Conservation (phyloP, 768 basidiomycete genomes). For the Rhodotorula graminis region DNA sequence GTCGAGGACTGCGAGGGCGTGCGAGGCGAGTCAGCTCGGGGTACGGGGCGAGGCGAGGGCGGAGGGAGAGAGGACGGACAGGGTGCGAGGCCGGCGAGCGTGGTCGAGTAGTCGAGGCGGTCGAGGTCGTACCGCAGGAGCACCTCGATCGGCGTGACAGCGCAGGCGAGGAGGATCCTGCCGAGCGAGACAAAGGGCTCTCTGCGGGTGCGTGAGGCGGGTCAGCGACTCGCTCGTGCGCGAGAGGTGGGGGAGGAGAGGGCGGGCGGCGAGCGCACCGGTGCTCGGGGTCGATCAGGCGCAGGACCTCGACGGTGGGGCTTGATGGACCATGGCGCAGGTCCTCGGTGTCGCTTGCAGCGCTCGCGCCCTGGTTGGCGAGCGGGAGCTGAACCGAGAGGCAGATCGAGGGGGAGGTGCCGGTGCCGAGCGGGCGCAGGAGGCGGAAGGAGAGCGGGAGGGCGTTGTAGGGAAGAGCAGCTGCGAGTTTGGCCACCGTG, state of each 20-base stretch:
- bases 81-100: constrained; percentile 25
- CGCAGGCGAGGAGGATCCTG: constrained; percentile 19
- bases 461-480: not conserved
- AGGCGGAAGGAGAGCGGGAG: constrained; percentile 16
- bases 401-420: not conserved
- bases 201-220: not conserved
- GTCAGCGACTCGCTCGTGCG: no score
- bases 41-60: not conserved
- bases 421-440: not conserved
- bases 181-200: constrained; percentile 33
- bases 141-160: constrained; percentile 17
- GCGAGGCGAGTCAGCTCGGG: not conserved
- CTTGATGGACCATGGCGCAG: not conserved
- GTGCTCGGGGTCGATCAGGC: constrained; percentile 25
- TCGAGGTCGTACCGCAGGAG: constrained; percentile 19
- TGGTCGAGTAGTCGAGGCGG: constrained; percentile 2
- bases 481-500: not conserved
- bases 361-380: not conserved
- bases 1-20: constrained; percentile 16
- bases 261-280: constrained; percentile 6
- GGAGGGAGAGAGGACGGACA: constrained; percentile 1
- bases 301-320: not conserved
- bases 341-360: not conserved
- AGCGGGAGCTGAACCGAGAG: constrained; percentile 6
- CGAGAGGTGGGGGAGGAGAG: not conserved